Evolutionary conservation across 192 early-diverging fungal genomes (phyloP), one percentile per base, ranked within the genome.

Genomic region (Coemansia sp.): DNA sequence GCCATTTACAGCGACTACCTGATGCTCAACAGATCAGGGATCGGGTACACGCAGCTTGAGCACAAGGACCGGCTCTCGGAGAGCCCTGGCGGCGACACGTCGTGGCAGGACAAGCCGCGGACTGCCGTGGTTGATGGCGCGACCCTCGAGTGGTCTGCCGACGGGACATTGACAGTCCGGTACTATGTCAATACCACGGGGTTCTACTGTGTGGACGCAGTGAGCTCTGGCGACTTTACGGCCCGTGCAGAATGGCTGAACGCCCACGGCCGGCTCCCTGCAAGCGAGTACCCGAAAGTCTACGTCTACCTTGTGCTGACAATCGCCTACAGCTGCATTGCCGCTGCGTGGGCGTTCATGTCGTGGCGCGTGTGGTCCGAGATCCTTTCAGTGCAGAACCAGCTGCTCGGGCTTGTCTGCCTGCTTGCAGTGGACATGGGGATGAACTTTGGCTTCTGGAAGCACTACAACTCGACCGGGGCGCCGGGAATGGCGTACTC

Each of bases 381-480:
- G 58, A 84, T 98, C 50, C 59, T 98, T 52, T 83, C 84, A 11
- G 81, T 98, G 9, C 96, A 98, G 74, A 87, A 94, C 60, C 91
- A 88, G 60, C 82, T 95, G 10, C 83, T 87, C 1, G 85, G 79
- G 4, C 84, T 95, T 6, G 82, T 91, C 16, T 83, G 88, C 33
- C 85, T 93, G 64, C 75, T 98, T 20, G 86, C 85, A 39, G 64
- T 90, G 5, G 94, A 95, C 47, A 92, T 90, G 88, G 90, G 87
- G 1, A 83, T 93, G 64, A 94, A 96, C 69, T 91, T 87, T 78
- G 88, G 79, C 7, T 83, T 81, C 57, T 86, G 83, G 85, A 78
- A 77, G 38, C 65, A 84, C 45, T 84, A 79, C 56, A 86, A 87
- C 57, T 55, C 76, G 18, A 64, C 64, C 11, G 83, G 84, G n/a